A percentile compares a stretch with the other conserved stretches of the same genome.
Evolutionary conservation across 2,329 filamentous ascomycete species (phyloP).

Genomic region (Diaporthe humulicola): DNA sequence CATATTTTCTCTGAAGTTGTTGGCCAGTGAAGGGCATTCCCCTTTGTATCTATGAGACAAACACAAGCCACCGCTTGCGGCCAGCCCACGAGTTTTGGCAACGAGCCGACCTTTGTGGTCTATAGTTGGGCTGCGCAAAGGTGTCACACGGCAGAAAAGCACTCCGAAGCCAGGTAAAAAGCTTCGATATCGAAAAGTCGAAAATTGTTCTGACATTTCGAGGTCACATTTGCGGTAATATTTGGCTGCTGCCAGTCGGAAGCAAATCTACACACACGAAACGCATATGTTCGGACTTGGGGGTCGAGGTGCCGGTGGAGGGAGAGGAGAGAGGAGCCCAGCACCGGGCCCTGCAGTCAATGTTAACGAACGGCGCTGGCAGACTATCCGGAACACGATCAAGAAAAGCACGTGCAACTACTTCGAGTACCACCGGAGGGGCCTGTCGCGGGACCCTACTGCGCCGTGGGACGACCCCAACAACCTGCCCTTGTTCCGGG

Average conservation of each 20-base stretch:
- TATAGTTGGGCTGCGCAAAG: background rate
- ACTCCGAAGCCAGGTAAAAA: no score
- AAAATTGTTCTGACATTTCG: background rate
- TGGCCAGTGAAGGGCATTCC: no score
- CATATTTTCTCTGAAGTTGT: background rate
- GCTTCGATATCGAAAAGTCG: no score
- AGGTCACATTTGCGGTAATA: background rate
- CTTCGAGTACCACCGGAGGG: conserved; percentile 10
- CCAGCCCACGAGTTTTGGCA: background rate
- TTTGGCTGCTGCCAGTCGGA: background rate
- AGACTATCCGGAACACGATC: background rate
- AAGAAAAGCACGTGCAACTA: background rate
- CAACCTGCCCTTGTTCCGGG: background rate
- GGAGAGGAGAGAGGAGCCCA: background rate
- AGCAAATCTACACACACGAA: no score
- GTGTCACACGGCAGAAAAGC: background rate
- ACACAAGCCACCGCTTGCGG: background rate
- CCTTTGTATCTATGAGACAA: background rate
- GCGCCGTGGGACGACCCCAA: conserved; percentile 3
- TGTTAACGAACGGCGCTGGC: background rate
- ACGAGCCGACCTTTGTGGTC: background rate
- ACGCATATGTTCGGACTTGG: background rate
- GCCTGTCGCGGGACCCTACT: background rate
- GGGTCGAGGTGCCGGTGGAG: background rate
- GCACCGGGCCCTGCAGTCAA: background rate